Conservation (phyloP, 371 early-diverging fungal genomes). For the Actinomucor elegans region DNA sequence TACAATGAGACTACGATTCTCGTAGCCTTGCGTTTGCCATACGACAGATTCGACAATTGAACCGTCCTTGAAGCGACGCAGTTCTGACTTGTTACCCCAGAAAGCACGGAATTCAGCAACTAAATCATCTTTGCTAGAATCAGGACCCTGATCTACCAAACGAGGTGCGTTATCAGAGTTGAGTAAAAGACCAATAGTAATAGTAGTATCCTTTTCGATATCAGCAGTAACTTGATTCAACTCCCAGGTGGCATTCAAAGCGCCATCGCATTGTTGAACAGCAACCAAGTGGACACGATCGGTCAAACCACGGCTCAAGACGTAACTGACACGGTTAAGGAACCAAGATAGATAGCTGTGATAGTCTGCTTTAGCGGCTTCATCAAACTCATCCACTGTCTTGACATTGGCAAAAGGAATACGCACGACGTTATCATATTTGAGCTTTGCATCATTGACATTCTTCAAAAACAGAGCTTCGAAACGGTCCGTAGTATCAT, state of each 20-base stretch:
- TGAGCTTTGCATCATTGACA: conserved; percentile 60
- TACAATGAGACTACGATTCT: conserved; percentile 76
- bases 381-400: conserved; percentile 40
- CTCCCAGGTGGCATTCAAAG: conserved; percentile 33
- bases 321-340: conserved; percentile 43
- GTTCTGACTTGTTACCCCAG: conserved; percentile 85
- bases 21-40: conserved; percentile 72
- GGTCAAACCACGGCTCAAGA: conserved; percentile 66
- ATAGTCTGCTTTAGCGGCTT: conserved; percentile 56
- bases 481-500: conserved; percentile 69
- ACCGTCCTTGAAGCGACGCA: conserved; percentile 89
- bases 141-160: conserved; percentile 81
- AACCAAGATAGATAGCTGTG: conserved; percentile 55
- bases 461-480: conserved; percentile 71
- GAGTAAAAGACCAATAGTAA: conserved; percentile 70
- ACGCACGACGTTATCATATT: conserved; percentile 64
- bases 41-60: conserved; percentile 82
- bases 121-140: conserved; percentile 59
- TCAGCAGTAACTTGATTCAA: conserved; percentile 19
- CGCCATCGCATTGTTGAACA: conserved; percentile 30
- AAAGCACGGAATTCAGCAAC: conserved; percentile 73
- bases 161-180: conserved; percentile 66
- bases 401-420: conserved; percentile 17
- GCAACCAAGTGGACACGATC: conserved; percentile 65
- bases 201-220: conserved; percentile 15